phyloP scores from a whole-genome alignment of 1,139 yeast genomes.

The Hemisphaericaspora lyxosophila region DNA sequence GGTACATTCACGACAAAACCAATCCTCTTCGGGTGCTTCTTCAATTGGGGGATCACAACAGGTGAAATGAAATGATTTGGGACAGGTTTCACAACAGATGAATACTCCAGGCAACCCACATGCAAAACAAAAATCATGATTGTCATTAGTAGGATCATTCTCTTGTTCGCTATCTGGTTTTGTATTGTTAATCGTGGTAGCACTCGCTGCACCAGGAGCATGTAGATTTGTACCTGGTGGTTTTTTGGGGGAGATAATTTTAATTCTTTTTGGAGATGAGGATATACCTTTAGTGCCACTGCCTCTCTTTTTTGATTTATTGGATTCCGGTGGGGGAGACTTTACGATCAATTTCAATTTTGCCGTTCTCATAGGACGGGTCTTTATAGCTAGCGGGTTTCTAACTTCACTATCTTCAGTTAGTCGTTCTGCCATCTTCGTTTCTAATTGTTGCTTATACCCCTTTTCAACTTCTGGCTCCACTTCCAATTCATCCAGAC shows the following conservation, averaged over 20 bases:
- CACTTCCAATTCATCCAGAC: slow-evolving; percentile 7
- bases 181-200: slow-evolving; percentile 6
- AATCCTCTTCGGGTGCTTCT: slow-evolving; percentile 80
- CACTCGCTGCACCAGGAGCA: slow-evolving; percentile 18
- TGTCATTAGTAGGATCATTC: slow-evolving; percentile 42
- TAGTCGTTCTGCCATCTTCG: slow-evolving; percentile 19
- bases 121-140: slow-evolving; percentile 85
- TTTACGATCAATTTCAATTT: slow-evolving; percentile 15
- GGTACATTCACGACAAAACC: slow-evolving; percentile 82
- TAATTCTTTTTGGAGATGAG: slow-evolving; percentile 32
- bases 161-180: slow-evolving; percentile 7
- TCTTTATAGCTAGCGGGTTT: slow-evolving; percentile 13
- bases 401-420: slow-evolving; percentile 33
- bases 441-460: slow-evolving; percentile 31
- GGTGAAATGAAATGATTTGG: slow-evolving; percentile 84
- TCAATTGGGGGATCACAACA: slow-evolving; percentile 91
- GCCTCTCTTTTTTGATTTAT: slow-evolving; percentile 3
- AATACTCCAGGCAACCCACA: slow-evolving; percentile 90
- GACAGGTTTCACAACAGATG: slow-evolving; percentile 92
- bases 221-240: slow-evolving; percentile 30
- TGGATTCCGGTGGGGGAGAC: slow-evolving; percentile 15
- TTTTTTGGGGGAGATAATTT: slow-evolving; percentile 45
- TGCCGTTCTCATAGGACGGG: slow-evolving; percentile 11
- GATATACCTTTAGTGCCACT: slow-evolving; percentile 14
- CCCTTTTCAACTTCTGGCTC: slow-evolving; percentile 12